Percentiles rank a stretch among this genome's conserved stretches.
Evolutionary conservation across 805 yeast genomes (phyloP).

Genomic region (Yarrowia sp.): DNA sequence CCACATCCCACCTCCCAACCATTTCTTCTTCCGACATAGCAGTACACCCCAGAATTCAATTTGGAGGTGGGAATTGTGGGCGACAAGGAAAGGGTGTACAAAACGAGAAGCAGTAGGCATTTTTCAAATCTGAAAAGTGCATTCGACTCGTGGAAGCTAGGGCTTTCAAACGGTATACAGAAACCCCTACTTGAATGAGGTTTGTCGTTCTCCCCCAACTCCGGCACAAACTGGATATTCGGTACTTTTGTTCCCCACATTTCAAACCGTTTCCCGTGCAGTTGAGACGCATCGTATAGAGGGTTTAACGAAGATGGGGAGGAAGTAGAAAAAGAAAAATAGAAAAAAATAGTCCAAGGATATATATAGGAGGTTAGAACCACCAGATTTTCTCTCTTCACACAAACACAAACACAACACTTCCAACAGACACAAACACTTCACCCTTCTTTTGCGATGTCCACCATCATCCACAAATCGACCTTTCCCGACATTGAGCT

Average conservation of each 20-base stretch:
- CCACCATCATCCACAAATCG: slow-evolving; percentile 29
- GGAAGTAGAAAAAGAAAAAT: not conserved
- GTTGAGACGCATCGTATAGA: not conserved
- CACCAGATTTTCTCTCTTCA: not conserved
- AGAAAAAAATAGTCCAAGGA: too few relatives aligned
- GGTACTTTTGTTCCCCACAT: not conserved
- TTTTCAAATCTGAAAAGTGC: not conserved
- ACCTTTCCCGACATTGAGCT: slow-evolving; percentile 13
- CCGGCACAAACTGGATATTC: slow-evolving; percentile 18
- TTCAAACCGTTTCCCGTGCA: not conserved
- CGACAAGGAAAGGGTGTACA: not conserved
- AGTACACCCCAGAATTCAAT: slow-evolving; percentile 1
- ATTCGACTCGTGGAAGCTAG: not conserved
- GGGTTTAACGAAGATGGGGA: not conserved
- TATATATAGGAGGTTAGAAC: not conserved
- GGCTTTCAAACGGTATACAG: not conserved
- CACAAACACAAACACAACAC: not conserved
- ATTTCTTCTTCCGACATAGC: slow-evolving; percentile 1
- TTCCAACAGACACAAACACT: not conserved
- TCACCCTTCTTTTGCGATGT: not conserved
- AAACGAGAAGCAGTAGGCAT: not conserved
- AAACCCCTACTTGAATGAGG: too few relatives aligned
- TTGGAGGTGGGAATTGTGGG: not conserved
- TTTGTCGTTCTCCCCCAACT: too few relatives aligned
- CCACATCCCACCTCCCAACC: too few relatives aligned